These are phyloP conservation scores for Colletotrichum limetticola DNA, from an alignment of 2,329 filamentous ascomycete genomes.

Conservation along the genomic window DNA sequence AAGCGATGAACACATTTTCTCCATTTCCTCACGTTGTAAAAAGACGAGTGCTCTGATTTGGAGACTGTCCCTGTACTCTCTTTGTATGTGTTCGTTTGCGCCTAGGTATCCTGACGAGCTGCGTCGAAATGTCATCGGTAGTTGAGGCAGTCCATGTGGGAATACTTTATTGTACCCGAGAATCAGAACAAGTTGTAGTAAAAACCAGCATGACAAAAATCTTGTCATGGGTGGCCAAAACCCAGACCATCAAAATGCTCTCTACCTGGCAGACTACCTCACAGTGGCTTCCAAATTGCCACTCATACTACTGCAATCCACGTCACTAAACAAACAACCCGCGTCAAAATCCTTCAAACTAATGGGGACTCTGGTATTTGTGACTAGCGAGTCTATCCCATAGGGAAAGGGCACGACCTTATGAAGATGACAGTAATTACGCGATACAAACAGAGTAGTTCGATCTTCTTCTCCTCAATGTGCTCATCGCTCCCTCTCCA, in stretches of 20 bases:
- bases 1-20: neutral
- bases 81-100: too few relatives aligned
- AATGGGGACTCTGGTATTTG: neutral
- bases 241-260: neutral
- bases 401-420: neutral
- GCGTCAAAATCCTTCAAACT: neutral
- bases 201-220: neutral
- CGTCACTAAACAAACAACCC: neutral
- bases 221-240: neutral
- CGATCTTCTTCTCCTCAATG: neutral
- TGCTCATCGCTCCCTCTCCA: neutral
- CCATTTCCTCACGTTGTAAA: neutral
- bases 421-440: constrained; percentile 4
- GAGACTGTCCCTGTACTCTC: neutral
- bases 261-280: neutral
- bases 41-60: neutral
- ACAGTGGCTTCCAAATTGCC: neutral
- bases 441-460: neutral
- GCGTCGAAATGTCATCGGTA: too few relatives aligned
- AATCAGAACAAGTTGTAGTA: too few relatives aligned
- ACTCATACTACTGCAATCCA: neutral
- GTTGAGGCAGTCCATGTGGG: too few relatives aligned
- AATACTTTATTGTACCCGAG: too few relatives aligned
- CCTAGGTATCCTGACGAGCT: neutral
- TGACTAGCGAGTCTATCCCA: neutral